Evolutionary conservation across 139 green algal genomes (phyloP).

Genomic region (Tetraselmis striata): DNA sequence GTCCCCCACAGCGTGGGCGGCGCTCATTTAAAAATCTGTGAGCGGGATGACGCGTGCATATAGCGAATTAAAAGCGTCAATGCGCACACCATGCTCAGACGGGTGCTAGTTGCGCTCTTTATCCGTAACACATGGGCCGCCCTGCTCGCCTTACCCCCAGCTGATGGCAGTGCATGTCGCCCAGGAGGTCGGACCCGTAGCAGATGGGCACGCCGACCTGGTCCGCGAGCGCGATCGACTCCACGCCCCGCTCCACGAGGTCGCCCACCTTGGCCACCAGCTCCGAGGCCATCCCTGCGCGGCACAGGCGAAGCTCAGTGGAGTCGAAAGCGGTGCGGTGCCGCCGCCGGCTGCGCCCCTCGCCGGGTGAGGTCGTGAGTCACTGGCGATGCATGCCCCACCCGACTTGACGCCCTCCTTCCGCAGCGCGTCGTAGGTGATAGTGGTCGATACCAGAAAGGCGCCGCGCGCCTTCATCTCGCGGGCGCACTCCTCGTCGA

Average conservation of each 20-base stretch:
- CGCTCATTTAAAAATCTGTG: too few species aligned
- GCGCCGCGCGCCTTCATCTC: too few species aligned
- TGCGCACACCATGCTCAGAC: too few species aligned
- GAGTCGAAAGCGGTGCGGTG: background rate
- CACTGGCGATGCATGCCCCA: background rate
- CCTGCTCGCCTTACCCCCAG: too few species aligned
- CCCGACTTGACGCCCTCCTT: slow-evolving; percentile 27
- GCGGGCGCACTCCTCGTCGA: slow-evolving; percentile 22
- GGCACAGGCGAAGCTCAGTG: too few species aligned
- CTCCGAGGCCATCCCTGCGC: slow-evolving; percentile 41
- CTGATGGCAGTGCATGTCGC: slow-evolving; percentile 42
- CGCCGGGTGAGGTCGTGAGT: background rate
- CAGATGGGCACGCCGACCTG: slow-evolving; percentile 28
- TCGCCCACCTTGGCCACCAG: slow-evolving; percentile 49
- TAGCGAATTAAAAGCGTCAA: too few species aligned
- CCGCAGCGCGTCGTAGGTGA: slow-evolving; percentile 46
- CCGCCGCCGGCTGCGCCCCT: background rate
- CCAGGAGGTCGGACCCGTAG: slow-evolving; percentile 54
- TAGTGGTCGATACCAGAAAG: slow-evolving; percentile 54
- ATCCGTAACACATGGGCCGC: too few species aligned
- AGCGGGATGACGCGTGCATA: too few species aligned
- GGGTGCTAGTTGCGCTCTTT: too few species aligned
- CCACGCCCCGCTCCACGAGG: slow-evolving; percentile 37
- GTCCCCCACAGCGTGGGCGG: too few species aligned
- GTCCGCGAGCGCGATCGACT: slow-evolving; percentile 23